phyloP scores from a whole-genome alignment of 2,329 filamentous ascomycete species.

The Xylariaceae sp. region DNA sequence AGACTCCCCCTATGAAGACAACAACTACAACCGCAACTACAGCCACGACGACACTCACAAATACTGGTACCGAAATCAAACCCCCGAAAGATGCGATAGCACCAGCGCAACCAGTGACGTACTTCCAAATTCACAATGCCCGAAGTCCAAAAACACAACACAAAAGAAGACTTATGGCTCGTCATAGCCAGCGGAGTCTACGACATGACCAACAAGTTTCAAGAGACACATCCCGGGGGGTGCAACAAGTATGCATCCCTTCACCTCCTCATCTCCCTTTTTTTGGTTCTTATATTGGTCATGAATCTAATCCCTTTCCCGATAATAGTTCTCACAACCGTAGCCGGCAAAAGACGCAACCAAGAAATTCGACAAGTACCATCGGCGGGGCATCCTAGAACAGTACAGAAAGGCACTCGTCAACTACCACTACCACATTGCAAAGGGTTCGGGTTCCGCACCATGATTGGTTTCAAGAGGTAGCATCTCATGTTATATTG shows the following conservation, averaged over 20 bases:
- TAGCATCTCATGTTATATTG: too few relatives aligned
- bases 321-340: slow-evolving; percentile 9
- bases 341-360: slow-evolving; percentile 23
- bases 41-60: too few relatives aligned
- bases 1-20: too few relatives aligned
- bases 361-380: slow-evolving; percentile 23
- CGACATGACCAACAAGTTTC: slow-evolving; percentile 24
- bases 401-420: too few relatives aligned
- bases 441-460: too few relatives aligned
- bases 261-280: neutral
- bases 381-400: slow-evolving; percentile 16
- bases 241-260: slow-evolving; percentile 16
- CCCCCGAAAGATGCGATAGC: neutral
- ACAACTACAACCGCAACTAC: too few relatives aligned
- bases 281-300: neutral
- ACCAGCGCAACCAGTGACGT: neutral
- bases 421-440: too few relatives aligned
- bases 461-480: too few relatives aligned
- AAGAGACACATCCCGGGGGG: slow-evolving; percentile 24
- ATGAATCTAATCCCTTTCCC: neutral
- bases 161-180: slow-evolving; percentile 21
- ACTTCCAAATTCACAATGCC: neutral
- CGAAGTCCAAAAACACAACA: slow-evolving; percentile 18
- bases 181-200: slow-evolving; percentile 24
- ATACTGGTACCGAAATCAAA: neutral